phyloP scores from a whole-genome alignment of 2,329 filamentous ascomycete genomes.

The Allantophomopsis lycopodina region DNA sequence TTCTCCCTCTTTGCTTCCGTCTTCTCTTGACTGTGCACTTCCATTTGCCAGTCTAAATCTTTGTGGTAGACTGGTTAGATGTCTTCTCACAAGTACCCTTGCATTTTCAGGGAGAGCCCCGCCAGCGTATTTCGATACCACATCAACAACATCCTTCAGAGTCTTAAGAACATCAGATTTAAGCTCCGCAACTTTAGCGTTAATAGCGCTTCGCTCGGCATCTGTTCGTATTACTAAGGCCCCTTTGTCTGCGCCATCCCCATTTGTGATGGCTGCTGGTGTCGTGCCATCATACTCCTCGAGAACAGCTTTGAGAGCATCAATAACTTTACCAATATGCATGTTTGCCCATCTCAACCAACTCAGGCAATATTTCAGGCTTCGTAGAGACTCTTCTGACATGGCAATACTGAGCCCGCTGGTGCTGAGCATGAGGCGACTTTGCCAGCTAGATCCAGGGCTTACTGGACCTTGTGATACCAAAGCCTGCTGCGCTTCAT shows the following conservation, averaged over 20 bases:
- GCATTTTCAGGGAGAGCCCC: constrained; percentile 85
- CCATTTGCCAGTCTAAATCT: constrained; percentile 65
- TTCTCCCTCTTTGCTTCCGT: constrained; percentile 22
- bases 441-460: constrained; percentile 48
- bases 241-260: constrained; percentile 6
- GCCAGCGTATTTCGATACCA: constrained; percentile 83
- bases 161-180: constrained; percentile 63
- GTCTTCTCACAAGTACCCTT: constrained; percentile 64
- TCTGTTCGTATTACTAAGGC: constrained; percentile 13
- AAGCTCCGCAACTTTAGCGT: constrained; percentile 43
- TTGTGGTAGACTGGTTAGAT: constrained; percentile 73
- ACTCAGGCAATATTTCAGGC: constrained; percentile 70
- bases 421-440: constrained; percentile 76
- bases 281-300: constrained; percentile 56
- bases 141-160: constrained; percentile 68
- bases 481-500: constrained; percentile 37
- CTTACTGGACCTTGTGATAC: constrained; percentile 15
- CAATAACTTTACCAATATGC: constrained; percentile 64
- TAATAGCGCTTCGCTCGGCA: constrained; percentile 12
- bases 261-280: constrained; percentile 11
- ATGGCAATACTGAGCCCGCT: constrained; percentile 85
- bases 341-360: constrained; percentile 74
- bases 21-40: constrained; percentile 16
- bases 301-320: constrained; percentile 59
- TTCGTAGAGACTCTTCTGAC: constrained; percentile 75